These are phyloP conservation scores for Periconia sp. DNA, from an alignment of 2,329 filamentous ascomycete species.

Conservation along the genomic window DNA sequence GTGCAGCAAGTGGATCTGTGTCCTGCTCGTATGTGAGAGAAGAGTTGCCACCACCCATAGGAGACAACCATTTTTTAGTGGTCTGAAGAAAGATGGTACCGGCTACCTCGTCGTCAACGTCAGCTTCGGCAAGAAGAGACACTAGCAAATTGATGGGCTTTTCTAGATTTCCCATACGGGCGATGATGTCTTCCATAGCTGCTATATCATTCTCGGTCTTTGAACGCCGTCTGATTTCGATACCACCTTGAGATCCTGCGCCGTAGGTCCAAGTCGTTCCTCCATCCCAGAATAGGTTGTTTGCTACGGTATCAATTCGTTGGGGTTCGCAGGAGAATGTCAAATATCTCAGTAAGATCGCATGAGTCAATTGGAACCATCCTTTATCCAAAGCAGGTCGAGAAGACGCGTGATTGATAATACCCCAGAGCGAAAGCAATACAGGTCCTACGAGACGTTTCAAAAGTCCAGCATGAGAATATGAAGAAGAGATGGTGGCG, in stretches of 20 bases:
- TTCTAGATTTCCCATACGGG: constrained; percentile 32
- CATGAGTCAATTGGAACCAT: constrained; percentile 26
- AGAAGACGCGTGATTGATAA: constrained; percentile 56
- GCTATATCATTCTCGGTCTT: constrained; percentile 85
- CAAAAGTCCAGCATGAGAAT: constrained; percentile 67
- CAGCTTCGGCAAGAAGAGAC: constrained; percentile 49
- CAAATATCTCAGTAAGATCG: constrained; percentile 51
- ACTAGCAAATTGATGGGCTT: constrained; percentile 26
- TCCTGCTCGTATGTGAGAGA: constrained; percentile 32
- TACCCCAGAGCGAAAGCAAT: constrained; percentile 63
- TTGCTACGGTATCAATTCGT: constrained; percentile 53
- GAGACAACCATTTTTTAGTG: constrained; percentile 59
- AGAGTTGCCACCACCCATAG: constrained; percentile 8
- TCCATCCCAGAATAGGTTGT: constrained; percentile 60
- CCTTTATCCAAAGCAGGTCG: constrained; percentile 25
- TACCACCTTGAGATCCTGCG: constrained; percentile 46
- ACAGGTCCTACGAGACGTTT: constrained; percentile 63
- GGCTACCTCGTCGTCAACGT: constrained; percentile 58
- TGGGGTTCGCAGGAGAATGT: constrained; percentile 57
- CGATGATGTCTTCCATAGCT: constrained; percentile 70
- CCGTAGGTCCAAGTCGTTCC: constrained; percentile 57
- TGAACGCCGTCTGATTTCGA: constrained; percentile 62
- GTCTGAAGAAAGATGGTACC: constrained; percentile 62
- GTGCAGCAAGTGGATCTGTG: constrained; percentile 49
- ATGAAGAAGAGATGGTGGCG: constrained; percentile 60